Evolutionary conservation across 148 eudicot genomes (phyloP), one percentile per base, ranked within the genome.

Genomic region (Persicaria maculosa): DNA sequence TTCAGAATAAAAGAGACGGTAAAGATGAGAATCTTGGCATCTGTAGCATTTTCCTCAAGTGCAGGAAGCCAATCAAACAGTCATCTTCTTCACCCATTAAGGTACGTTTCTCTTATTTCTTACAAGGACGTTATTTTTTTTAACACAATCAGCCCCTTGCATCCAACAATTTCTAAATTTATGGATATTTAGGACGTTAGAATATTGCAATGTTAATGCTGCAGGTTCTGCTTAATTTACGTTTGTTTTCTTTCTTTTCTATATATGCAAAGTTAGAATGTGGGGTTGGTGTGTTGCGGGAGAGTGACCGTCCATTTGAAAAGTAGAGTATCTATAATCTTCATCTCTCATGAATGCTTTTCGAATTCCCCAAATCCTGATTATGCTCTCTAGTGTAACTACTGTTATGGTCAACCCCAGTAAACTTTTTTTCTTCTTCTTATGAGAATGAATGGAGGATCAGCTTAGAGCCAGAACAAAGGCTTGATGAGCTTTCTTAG

Each of bases 401-500:
- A 65, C 70, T 65, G 47, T 65, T 65, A 40, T 40, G 17, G 70
- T 65, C 70, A 65, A 65, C 70, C 43, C 46, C 45, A 12, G 45
- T 15, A 11, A 64, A 45, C 69, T 12, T 54, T 15, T 54, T 57
- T 19, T 57, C 19, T 52, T 14, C 4, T 12, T 57, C 25, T 55
- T 17, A 22, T 57, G 62, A 57, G 62, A 57, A 57, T 19, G 10
- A 15, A 57, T 31, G 40, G 40, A 31, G 40, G 40, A 31, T 31
- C 40, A 31, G 3, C 52, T 48, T 48, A 48, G 52, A 48, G 12
- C 52, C 12, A 48, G 52, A 48, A 48, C 52, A 48, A 48, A 48
- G 52, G 52, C 52, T 48, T 48, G 52, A 48, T 6, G 52, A 8
- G 12, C 52, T 48, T 3, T 48, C 12, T 48, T 48, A 48, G 52